Evolutionary conservation across 345 rosid species (phyloP).

Genomic region (Aquilaria yunnanensis): DNA sequence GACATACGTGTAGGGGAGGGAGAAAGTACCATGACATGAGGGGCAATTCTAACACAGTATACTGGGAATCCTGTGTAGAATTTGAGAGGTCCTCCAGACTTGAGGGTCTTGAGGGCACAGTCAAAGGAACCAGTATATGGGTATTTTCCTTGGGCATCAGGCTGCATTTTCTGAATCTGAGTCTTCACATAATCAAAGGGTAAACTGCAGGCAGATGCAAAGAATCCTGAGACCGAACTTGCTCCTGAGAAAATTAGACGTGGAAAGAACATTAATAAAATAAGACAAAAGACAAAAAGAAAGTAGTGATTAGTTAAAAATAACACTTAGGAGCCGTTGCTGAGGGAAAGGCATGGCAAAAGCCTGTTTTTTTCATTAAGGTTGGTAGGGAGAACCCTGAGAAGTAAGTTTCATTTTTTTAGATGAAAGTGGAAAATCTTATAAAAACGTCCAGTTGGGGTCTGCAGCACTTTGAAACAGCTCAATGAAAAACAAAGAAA

Average conservation of each 20-base stretch:
- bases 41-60: slow-evolving; percentile 91
- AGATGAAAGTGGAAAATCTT: no score
- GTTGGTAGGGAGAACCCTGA: no score
- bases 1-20: background rate
- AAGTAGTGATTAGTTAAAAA: background rate
- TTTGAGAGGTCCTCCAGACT: slow-evolving; percentile 81
- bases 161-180: slow-evolving; percentile 99
- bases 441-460: no score
- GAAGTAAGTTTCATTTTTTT: no score
- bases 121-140: slow-evolving; percentile 90
- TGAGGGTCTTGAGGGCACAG: slow-evolving; percentile 77
- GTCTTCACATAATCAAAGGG: slow-evolving; percentile 98
- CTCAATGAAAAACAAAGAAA: no score
- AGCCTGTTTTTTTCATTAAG: no score
- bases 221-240: slow-evolving; percentile 86
- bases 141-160: slow-evolving; percentile 85
- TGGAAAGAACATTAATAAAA: slow-evolving; percentile 5
- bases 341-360: no score
- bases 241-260: slow-evolving; percentile 50
- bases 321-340: background rate
- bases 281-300: background rate
- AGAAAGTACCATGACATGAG: slow-evolving; percentile 87
- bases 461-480: no score
- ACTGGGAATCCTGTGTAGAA: slow-evolving; percentile 98
- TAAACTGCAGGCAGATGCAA: slow-evolving; percentile 90